These are phyloP conservation scores for Cicer arietinum DNA, from an alignment of 306 rosid genomes.

Conservation along the genomic window DNA sequence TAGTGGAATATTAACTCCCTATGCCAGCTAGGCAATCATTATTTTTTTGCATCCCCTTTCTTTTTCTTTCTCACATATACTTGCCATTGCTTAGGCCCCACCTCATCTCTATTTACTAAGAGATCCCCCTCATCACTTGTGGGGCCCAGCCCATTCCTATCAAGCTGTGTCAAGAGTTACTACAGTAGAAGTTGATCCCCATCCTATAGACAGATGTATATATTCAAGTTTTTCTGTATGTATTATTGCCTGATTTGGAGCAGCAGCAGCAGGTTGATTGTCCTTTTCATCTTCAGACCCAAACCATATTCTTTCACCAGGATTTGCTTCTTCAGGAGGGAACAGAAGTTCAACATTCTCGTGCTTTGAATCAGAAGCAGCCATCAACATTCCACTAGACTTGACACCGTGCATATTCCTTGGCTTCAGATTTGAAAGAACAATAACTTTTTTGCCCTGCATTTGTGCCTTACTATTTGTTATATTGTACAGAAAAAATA, in stretches of 20 bases:
- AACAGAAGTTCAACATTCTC: constrained; percentile 86
- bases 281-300: constrained; percentile 69
- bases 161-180: too few species aligned
- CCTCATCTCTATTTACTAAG: too few species aligned
- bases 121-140: too few species aligned
- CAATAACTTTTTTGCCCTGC: constrained; percentile 78
- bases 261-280: constrained; percentile 73
- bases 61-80: too few species aligned
- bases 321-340: constrained; percentile 79
- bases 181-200: too few species aligned
- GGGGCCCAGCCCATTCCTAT: too few species aligned
- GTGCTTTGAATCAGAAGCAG: constrained; percentile 87
- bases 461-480: constrained; percentile 9
- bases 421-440: constrained; percentile 85
- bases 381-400: constrained; percentile 95
- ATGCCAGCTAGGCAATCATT: too few species aligned
- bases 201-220: too few species aligned
- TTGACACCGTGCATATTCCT: constrained; percentile 97
- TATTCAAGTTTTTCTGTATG: neutral
- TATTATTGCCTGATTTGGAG: constrained; percentile 74
- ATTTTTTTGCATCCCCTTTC: too few species aligned
- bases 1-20: too few species aligned
- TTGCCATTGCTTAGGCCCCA: too few species aligned
- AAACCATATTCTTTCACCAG: constrained; percentile 95
- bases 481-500: constrained; percentile 8